Conservation (phyloP, 2,329 filamentous ascomycete species). For the Fusarium udum region DNA sequence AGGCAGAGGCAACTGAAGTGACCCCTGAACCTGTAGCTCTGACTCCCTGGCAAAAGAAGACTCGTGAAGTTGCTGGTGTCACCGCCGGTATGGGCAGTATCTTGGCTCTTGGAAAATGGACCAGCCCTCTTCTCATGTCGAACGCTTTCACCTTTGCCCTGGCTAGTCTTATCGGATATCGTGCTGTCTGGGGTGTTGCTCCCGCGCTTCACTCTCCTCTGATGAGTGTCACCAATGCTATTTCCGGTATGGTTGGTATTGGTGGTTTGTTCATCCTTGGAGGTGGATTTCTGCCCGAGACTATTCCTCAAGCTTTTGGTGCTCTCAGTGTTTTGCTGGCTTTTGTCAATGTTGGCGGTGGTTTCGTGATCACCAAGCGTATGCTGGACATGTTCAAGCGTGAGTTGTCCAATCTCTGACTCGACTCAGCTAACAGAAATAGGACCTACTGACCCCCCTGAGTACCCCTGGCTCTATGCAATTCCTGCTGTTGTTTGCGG, state of each 20-base stretch:
- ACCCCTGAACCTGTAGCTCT: slow-evolving; percentile 66
- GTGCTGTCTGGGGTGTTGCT: slow-evolving; percentile 86
- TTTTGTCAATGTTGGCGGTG: slow-evolving; percentile 88
- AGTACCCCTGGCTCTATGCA: slow-evolving; percentile 89
- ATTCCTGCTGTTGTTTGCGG: slow-evolving; percentile 81
- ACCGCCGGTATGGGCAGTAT: slow-evolving; percentile 81
- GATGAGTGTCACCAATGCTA: slow-evolving; percentile 94
- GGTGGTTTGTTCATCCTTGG: slow-evolving; percentile 91
- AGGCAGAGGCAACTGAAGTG: slow-evolving; percentile 57
- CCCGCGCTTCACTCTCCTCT: slow-evolving; percentile 87
- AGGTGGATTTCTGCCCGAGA: slow-evolving; percentile 79
- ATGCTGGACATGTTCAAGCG: slow-evolving; percentile 94
- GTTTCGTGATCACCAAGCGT: slow-evolving; percentile 90
- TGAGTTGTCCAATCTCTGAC: slow-evolving; percentile 42
- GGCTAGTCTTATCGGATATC: slow-evolving; percentile 86
- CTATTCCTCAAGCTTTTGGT: slow-evolving; percentile 80
- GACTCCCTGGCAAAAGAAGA: slow-evolving; percentile 83
- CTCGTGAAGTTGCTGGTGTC: slow-evolving; percentile 77
- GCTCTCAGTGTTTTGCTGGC: slow-evolving; percentile 83
- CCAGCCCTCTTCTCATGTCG: slow-evolving; percentile 85
- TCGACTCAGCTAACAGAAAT: slow-evolving; percentile 38
- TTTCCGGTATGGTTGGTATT: slow-evolving; percentile 90
- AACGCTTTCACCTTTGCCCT: slow-evolving; percentile 88
- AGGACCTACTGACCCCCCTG: slow-evolving; percentile 83
- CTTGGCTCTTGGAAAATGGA: slow-evolving; percentile 81